These are phyloP conservation scores for Pulveroboletus sp. DNA, from an alignment of 768 basidiomycete species.

Conservation along the genomic window DNA sequence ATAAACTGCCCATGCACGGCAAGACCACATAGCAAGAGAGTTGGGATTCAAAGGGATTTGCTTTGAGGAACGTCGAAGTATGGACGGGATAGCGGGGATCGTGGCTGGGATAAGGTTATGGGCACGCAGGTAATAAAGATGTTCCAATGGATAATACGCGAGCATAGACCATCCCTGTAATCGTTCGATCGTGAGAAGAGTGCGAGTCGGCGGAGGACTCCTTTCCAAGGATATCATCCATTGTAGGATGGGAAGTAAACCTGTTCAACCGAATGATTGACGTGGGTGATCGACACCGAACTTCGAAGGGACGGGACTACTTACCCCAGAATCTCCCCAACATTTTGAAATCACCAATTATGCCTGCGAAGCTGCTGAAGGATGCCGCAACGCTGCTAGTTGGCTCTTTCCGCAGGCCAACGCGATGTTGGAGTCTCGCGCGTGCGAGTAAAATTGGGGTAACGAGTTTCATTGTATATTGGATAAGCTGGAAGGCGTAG, in stretches of 20 bases:
- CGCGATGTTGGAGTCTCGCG: conserved; percentile 63
- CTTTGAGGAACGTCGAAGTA: conserved; percentile 41
- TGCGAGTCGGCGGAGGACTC: conserved; percentile 64
- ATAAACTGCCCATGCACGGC: conserved; percentile 79
- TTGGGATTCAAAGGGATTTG: conserved; percentile 43
- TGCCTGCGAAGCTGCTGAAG: conserved; percentile 48
- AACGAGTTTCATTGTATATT: conserved; percentile 69
- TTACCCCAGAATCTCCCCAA: conserved; percentile 80
- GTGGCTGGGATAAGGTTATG: conserved; percentile 57
- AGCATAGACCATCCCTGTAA: conserved; percentile 74
- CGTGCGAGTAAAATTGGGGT: conserved; percentile 63
- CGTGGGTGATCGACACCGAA: not conserved
- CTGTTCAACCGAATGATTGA: conserved; percentile 33
- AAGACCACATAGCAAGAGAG: conserved; percentile 63
- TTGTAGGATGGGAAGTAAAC: conserved; percentile 72
- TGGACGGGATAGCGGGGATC: conserved; percentile 43
- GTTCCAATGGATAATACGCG: conserved; percentile 75
- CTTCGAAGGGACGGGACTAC: conserved; percentile 19
- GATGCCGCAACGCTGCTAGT: conserved; percentile 51
- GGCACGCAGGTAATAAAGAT: conserved; percentile 61
- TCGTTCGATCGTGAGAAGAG: conserved; percentile 71
- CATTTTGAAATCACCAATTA: conserved; percentile 65
- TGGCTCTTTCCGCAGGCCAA: conserved; percentile 52
- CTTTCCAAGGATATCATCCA: conserved; percentile 77
- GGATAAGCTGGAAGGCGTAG: conserved; percentile 50